Percentiles rank a stretch among this genome's conserved stretches.
Evolutionary conservation across 352 stramenopile species (phyloP).

Genomic region (Phytophthora hibernalis): DNA sequence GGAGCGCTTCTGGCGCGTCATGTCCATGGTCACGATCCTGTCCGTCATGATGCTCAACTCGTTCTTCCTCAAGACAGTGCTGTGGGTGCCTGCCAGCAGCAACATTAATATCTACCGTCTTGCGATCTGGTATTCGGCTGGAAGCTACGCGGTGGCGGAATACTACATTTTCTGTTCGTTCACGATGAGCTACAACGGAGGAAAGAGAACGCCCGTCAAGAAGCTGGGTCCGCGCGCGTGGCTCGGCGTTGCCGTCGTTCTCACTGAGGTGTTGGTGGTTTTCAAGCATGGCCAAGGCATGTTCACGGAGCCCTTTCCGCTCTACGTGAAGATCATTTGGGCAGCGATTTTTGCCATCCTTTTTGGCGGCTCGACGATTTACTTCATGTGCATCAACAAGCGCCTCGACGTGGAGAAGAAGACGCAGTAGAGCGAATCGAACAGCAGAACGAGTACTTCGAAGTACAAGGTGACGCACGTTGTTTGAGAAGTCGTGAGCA

Average conservation of each 20-base stretch:
- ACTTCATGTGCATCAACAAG: constrained; percentile 85
- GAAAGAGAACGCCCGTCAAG: constrained; percentile 66
- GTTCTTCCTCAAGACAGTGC: constrained; percentile 95
- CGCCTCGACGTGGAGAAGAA: constrained; percentile 41
- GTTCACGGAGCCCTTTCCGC: constrained; percentile 89
- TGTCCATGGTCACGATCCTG: constrained; percentile 91
- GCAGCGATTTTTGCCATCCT: constrained; percentile 76
- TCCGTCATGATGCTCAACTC: constrained; percentile 96
- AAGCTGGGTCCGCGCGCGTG: constrained; percentile 86
- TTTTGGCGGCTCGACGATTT: constrained; percentile 80
- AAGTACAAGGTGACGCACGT: constrained; percentile 10
- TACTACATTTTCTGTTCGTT: constrained; percentile 93
- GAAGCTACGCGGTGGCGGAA: constrained; percentile 88
- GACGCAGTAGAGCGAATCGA: constrained; percentile 32
- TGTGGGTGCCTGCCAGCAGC: constrained; percentile 89
- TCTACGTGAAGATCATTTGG: constrained; percentile 85
- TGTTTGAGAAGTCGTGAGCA: constrained; percentile 1
- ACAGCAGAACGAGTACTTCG: constrained; percentile 6
- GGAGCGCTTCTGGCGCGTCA: constrained; percentile 90
- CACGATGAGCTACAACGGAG: constrained; percentile 68
- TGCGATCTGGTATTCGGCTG: constrained; percentile 84
- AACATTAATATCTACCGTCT: constrained; percentile 85
- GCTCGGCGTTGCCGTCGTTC: constrained; percentile 83
- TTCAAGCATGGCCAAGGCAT: constrained; percentile 87
- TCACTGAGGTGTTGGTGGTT: constrained; percentile 81